Conservation (phyloP, 352 stramenopile species). For the Globisporangium echinulatum region DNA sequence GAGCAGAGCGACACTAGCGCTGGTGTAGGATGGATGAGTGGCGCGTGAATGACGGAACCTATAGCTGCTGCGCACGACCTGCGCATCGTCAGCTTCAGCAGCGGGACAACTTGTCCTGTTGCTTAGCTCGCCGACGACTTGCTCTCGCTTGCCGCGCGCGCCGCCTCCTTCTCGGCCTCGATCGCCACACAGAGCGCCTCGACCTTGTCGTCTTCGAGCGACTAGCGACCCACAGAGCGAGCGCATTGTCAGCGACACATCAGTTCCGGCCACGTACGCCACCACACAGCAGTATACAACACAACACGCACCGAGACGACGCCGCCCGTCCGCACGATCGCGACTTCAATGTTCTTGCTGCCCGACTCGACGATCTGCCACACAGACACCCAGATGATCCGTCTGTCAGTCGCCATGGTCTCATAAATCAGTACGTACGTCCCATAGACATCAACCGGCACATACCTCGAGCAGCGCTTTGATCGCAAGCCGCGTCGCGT, state of each 20-base stretch:
- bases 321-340: constrained; percentile 81
- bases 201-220: constrained; percentile 70
- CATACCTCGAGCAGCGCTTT: constrained; percentile 93
- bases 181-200: constrained; percentile 76
- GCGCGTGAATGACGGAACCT: no score
- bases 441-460: no score
- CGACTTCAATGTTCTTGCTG: constrained; percentile 99
- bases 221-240: constrained; percentile 20
- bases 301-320: constrained; percentile 51
- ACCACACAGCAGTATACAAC: no score
- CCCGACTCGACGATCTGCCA: constrained; percentile 91
- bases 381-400: neutral
- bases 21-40: no score
- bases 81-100: no score
- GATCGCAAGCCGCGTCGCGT: constrained; percentile 89
- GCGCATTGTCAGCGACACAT: neutral
- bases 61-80: no score
- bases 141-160: constrained; percentile 63
- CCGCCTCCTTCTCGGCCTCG: constrained; percentile 81
- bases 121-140: constrained; percentile 47
- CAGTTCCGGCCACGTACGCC: no score
- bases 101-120: no score
- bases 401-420: neutral
- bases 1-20: no score
- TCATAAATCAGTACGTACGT: neutral